phyloP scores from a whole-genome alignment of 2,329 filamentous ascomycete species.

The Zalaria obscura region DNA sequence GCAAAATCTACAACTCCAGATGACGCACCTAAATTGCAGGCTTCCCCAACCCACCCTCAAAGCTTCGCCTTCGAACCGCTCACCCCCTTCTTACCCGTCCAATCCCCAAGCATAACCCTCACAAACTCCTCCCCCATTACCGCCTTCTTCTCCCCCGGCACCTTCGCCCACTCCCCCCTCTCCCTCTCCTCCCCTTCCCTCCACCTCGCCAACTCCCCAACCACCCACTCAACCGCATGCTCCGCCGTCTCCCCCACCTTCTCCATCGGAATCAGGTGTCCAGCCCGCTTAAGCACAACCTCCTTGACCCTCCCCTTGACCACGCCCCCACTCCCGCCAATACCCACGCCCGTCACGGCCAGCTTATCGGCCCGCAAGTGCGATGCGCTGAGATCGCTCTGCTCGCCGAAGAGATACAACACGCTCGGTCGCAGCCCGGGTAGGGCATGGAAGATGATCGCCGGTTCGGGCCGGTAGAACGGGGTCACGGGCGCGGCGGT shows the following conservation, averaged over 20 bases:
- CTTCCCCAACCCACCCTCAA: background rate
- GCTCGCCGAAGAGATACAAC: conserved; percentile 54
- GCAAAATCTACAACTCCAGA: too few relatives aligned
- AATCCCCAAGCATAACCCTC: background rate
- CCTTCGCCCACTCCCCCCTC: conserved; percentile 12
- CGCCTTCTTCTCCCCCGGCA: conserved; percentile 13
- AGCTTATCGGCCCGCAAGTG: conserved; percentile 44
- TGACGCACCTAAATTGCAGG: too few relatives aligned
- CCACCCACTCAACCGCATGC: conserved; percentile 22
- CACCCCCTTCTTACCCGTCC: background rate
- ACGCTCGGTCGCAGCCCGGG: conserved; percentile 48
- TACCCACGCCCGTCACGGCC: conserved; percentile 46
- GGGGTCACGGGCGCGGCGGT: conserved; percentile 26
- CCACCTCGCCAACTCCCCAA: conserved; percentile 20
- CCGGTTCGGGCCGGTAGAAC: conserved; percentile 55
- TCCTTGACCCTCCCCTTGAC: conserved; percentile 52
- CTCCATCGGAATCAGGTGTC: conserved; percentile 80
- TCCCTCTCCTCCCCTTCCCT: conserved; percentile 12
- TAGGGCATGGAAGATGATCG: conserved; percentile 41
- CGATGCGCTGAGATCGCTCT: conserved; percentile 41
- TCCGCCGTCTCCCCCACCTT: conserved; percentile 52
- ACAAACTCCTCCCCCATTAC: conserved; percentile 15
- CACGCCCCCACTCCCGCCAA: conserved; percentile 53
- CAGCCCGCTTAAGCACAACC: conserved; percentile 48
- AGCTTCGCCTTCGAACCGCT: background rate